Evolutionary conservation across 2,329 filamentous ascomycete genomes (phyloP).

Genomic region (Aspergillus sp.): DNA sequence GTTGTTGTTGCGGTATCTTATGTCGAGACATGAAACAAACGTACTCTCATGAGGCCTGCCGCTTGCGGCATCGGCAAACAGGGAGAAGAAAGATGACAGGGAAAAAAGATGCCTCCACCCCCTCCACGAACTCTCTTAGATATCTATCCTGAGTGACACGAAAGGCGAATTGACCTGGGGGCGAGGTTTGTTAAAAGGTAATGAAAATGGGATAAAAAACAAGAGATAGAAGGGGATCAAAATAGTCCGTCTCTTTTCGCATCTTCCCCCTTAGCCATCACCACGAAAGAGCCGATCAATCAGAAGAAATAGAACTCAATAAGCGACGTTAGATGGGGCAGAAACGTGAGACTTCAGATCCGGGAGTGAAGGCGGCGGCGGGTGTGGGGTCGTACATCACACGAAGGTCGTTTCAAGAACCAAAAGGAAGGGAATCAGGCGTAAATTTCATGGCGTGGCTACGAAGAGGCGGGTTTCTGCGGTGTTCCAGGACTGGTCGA

Average conservation of each 20-base stretch:
- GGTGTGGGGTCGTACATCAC: constrained; percentile 18
- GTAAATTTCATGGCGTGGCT: constrained; percentile 21
- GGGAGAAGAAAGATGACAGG: constrained; percentile 13
- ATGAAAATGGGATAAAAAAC: constrained; percentile 1
- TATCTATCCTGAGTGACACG: constrained; percentile 15
- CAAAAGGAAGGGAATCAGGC: constrained; percentile 17
- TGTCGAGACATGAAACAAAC: constrained; percentile 34
- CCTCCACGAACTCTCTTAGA: constrained; percentile 13
- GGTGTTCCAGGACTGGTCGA: constrained; percentile 25
- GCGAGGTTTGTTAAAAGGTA: neutral
- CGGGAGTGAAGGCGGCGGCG: constrained; percentile 17
- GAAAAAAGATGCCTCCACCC: constrained; percentile 14
- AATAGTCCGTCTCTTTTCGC: constrained; percentile 3
- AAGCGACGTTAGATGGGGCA: constrained; percentile 16
- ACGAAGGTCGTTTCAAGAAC: constrained; percentile 21
- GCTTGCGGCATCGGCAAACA: constrained; percentile 21
- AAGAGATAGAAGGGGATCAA: constrained; percentile 4
- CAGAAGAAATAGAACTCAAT: constrained; percentile 17
- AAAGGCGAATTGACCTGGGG: constrained; percentile 8
- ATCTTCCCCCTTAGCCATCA: constrained; percentile 13
- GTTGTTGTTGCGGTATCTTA: constrained; percentile 38
- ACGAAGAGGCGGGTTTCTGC: constrained; percentile 31
- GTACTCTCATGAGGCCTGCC: constrained; percentile 25
- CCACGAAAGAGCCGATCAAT: constrained; percentile 13
- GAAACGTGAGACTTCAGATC: constrained; percentile 18